These are phyloP conservation scores for Eragrostis curvula DNA, from an alignment of 176 grass and related monocot species.

Conservation along the genomic window DNA sequence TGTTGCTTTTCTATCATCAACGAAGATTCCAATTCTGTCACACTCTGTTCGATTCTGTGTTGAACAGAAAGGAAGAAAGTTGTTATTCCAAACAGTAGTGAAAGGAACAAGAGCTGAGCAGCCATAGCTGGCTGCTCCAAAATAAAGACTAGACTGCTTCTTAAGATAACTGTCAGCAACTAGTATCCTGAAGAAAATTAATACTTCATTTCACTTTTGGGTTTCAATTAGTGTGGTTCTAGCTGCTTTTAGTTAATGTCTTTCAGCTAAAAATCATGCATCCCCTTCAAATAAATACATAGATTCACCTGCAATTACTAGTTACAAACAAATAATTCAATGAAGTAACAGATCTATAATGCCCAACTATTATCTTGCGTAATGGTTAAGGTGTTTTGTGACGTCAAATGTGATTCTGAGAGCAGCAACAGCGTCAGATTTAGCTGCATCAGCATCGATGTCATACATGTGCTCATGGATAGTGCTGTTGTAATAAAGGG, in stretches of 20 bases:
- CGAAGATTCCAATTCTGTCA: slow-evolving; percentile 56
- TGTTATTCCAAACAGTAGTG: slow-evolving; percentile 17
- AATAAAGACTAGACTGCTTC: neutral
- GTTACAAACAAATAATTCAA: neutral
- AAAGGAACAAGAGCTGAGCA: neutral
- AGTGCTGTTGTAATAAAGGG: neutral
- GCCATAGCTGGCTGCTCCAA: neutral
- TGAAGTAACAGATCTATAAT: too few relatives aligned
- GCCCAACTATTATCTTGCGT: too few relatives aligned
- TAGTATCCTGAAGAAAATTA: slow-evolving; percentile 36
- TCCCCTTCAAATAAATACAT: slow-evolving; percentile 36
- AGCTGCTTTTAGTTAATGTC: neutral
- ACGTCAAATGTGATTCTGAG: too few relatives aligned
- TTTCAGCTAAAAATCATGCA: slow-evolving; percentile 43
- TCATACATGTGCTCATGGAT: neutral
- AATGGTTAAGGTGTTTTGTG: too few relatives aligned
- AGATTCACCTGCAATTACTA: neutral
- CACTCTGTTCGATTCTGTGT: slow-evolving; percentile 62
- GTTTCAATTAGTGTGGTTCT: too few relatives aligned
- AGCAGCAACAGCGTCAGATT: too few relatives aligned
- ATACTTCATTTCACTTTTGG: slow-evolving; percentile 28
- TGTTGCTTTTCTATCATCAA: slow-evolving; percentile 51
- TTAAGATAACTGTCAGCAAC: neutral
- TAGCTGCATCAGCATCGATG: too few relatives aligned
- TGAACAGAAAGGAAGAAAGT: slow-evolving; percentile 7